These are phyloP conservation scores for Ogataea trehaloabstinens DNA, from an alignment of 805 yeast genomes.

Conservation along the genomic window DNA sequence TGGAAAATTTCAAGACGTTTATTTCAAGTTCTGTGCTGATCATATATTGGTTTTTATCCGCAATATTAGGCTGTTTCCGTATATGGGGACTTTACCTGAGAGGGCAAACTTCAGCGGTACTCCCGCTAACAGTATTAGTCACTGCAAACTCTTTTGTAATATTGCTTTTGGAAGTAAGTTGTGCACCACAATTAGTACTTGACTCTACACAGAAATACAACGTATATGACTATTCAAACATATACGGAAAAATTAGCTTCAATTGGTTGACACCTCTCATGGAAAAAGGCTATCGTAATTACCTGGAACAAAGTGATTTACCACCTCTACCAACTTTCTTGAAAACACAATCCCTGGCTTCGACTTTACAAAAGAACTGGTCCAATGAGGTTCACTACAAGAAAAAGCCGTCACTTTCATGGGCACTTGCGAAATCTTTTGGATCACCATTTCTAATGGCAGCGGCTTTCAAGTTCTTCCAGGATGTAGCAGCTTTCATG, in stretches of 20 bases:
- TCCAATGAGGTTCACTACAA: conserved; percentile 40
- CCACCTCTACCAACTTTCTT: conserved; percentile 74
- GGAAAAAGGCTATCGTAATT: conserved; percentile 48
- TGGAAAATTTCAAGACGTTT: conserved; percentile 66
- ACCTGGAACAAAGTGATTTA: conserved; percentile 55
- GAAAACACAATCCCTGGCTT: conserved; percentile 51
- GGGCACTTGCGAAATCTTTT: conserved; percentile 66
- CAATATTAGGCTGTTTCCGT: conserved; percentile 47
- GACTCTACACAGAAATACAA: conserved; percentile 37
- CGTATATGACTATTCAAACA: conserved; percentile 46
- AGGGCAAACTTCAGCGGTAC: conserved; percentile 27
- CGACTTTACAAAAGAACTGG: conserved; percentile 61
- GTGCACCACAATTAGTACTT: conserved; percentile 30
- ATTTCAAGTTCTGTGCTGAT: conserved; percentile 69
- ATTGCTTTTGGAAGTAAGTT: conserved; percentile 44
- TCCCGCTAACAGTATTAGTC: conserved; percentile 25
- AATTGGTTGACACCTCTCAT: conserved; percentile 61
- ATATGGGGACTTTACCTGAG: conserved; percentile 41
- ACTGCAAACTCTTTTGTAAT: conserved; percentile 40
- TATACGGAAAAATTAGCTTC: conserved; percentile 52
- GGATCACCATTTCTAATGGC: conserved; percentile 71
- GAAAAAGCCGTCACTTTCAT: conserved; percentile 28
- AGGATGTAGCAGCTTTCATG: conserved; percentile 78
- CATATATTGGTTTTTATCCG: conserved; percentile 68
- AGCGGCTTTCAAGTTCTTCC: conserved; percentile 66